Percentiles rank a stretch among this genome's conserved stretches.
phyloP scores from a whole-genome alignment of 1,139 yeast genomes.

The Candida sanyaensis region DNA sequence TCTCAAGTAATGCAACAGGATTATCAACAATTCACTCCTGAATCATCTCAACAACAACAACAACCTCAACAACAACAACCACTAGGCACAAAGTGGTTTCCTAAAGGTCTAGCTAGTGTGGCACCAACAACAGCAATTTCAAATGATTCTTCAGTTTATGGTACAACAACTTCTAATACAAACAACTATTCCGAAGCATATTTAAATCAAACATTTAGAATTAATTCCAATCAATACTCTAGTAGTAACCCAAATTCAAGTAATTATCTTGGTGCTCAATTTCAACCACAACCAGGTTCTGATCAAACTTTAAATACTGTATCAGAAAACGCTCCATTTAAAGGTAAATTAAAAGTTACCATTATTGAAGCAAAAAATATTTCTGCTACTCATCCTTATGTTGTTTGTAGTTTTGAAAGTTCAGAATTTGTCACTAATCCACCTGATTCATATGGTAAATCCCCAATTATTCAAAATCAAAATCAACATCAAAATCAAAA shows the following conservation, averaged over 20 bases:
- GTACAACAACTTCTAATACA: constrained; percentile 50
- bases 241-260: constrained; percentile 11
- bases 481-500: too few relatives aligned
- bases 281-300: constrained; percentile 10
- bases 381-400: constrained; percentile 73
- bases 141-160: constrained; percentile 64
- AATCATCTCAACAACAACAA: constrained; percentile 4
- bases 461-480: constrained; percentile 36
- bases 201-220: constrained; percentile 27
- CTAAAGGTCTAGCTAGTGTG: constrained; percentile 33
- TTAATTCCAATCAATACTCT: constrained; percentile 12
- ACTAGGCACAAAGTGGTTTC: constrained; percentile 29
- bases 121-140: constrained; percentile 71
- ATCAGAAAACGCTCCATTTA: constrained; percentile 35
- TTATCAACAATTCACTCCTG: constrained; percentile 8
- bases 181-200: constrained; percentile 23
- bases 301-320: constrained; percentile 14
- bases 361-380: constrained; percentile 75
- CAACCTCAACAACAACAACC: constrained; percentile 14
- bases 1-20: constrained; percentile 3
- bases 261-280: constrained; percentile 4
- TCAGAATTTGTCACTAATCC: constrained; percentile 88
- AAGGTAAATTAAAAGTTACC: constrained; percentile 80
- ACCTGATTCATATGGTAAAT: constrained; percentile 61
- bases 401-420: constrained; percentile 90